These are phyloP conservation scores for Hibiscus syriacus DNA, from an alignment of 345 rosid genomes.

Conservation along the genomic window DNA sequence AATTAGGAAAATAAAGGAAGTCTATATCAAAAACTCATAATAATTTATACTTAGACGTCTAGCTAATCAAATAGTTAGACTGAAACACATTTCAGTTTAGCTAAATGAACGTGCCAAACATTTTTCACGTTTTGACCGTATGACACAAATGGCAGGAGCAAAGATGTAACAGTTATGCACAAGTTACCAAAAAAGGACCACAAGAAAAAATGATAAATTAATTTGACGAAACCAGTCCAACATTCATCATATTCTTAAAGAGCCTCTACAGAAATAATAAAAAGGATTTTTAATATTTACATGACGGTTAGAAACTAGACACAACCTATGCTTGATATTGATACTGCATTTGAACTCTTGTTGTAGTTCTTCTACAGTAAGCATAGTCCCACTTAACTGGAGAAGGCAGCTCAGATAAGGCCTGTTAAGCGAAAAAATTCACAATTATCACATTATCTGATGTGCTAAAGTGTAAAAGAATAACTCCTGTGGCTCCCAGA, in stretches of 20 bases:
- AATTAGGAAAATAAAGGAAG: background rate
- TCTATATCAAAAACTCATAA: background rate
- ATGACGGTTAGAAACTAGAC: background rate
- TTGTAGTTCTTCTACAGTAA: slow-evolving; percentile 79
- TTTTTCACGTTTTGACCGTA: background rate
- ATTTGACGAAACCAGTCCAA: background rate
- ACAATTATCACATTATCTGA: background rate
- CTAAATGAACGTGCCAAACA: background rate
- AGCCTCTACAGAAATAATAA: background rate
- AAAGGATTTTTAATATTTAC: background rate
- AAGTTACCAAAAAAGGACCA: background rate
- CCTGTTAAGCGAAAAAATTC: slow-evolving; percentile 32
- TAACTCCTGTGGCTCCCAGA: background rate
- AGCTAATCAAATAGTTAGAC: background rate
- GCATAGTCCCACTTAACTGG: too few relatives aligned
- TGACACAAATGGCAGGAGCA: background rate
- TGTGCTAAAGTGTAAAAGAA: background rate
- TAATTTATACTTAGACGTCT: background rate
- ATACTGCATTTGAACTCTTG: slow-evolving; percentile 84
- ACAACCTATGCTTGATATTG: slow-evolving; percentile 82
- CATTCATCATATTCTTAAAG: background rate
- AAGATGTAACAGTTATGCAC: background rate
- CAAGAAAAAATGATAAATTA: background rate
- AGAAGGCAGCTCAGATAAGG: too few relatives aligned
- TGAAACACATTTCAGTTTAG: background rate